Evolutionary conservation across 2,329 filamentous ascomycete species (phyloP).

Genomic region (Phoma sp.): DNA sequence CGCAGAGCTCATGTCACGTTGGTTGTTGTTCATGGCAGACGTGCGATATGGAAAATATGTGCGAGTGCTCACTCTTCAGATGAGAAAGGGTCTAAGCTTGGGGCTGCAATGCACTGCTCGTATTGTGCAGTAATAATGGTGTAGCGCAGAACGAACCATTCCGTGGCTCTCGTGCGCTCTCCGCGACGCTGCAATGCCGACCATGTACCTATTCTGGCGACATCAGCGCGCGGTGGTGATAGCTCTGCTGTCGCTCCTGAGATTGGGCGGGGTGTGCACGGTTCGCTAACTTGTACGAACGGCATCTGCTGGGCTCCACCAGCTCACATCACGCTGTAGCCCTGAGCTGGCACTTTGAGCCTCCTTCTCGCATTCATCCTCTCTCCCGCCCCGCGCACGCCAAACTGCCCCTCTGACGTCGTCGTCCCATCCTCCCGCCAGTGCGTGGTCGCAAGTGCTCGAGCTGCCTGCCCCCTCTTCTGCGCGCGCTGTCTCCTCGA

Average conservation of each 20-base stretch:
- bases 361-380: conserved; percentile 28
- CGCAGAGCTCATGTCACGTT: conserved; percentile 9
- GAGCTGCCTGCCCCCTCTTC: conserved; percentile 32
- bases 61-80: conserved; percentile 4
- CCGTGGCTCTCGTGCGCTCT: not conserved
- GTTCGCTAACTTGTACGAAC: conserved; percentile 23
- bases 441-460: conserved; percentile 28
- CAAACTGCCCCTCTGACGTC: conserved; percentile 18
- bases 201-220: not conserved
- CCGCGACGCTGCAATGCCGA: not conserved
- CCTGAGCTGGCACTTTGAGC: conserved; percentile 34
- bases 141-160: too few relatives aligned
- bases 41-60: conserved; percentile 2
- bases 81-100: conserved; percentile 14
- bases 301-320: conserved; percentile 21
- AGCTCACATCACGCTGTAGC: conserved; percentile 32
- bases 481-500: conserved; percentile 32
- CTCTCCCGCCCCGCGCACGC: conserved; percentile 13
- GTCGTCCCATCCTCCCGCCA: conserved; percentile 22
- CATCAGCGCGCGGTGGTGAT: not conserved
- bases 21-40: conserved; percentile 21
- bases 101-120: not conserved
- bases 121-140: not conserved
- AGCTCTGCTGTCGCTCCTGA: conserved; percentile 15
- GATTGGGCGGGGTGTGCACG: conserved; percentile 20